A percentile compares a stretch with the other conserved stretches of the same genome.
phyloP scores from a whole-genome alignment of 2,329 filamentous ascomycete genomes.

The Epichloe sibirici region DNA sequence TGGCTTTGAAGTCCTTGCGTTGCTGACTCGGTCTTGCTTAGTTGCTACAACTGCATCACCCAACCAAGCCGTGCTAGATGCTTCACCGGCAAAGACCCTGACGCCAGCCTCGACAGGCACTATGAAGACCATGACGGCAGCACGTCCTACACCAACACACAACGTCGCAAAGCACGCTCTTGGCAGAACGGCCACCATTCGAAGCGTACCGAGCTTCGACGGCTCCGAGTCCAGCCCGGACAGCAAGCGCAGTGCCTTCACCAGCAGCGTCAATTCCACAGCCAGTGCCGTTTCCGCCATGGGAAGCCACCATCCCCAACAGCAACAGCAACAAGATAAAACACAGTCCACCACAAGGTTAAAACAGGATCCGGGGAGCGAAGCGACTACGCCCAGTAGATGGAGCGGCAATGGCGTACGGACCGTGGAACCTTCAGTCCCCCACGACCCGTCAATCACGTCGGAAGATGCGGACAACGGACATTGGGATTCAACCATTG shows the following conservation, averaged over 20 bases:
- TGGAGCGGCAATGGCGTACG: constrained; percentile 21
- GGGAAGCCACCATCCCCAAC: constrained; percentile 17
- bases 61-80: constrained; percentile 17
- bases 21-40: constrained; percentile 1
- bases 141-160: constrained; percentile 8
- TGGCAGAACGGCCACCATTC: constrained; percentile 35
- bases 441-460: constrained; percentile 14
- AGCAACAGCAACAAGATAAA: constrained; percentile 13
- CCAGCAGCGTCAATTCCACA: constrained; percentile 44
- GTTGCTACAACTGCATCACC: constrained; percentile 1
- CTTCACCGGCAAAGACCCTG: constrained; percentile 20
- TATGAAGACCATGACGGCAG: constrained; percentile 27
- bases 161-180: constrained; percentile 21
- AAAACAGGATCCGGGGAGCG: constrained; percentile 19
- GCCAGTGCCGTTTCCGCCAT: constrained; percentile 33
- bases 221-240: constrained; percentile 33
- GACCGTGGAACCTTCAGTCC: constrained; percentile 18
- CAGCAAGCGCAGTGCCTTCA: constrained; percentile 39
- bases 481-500: constrained; percentile 54
- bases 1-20: neutral
- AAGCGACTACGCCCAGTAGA: constrained; percentile 15
- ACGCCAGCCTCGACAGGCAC: constrained; percentile 26
- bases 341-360: constrained; percentile 23
- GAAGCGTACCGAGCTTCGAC: constrained; percentile 45
- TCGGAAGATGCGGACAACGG: constrained; percentile 24